Evolutionary conservation across 345 rosid genomes (phyloP), one percentile per base, ranked within the genome.

Genomic region (Bruguiera sexangula): DNA sequence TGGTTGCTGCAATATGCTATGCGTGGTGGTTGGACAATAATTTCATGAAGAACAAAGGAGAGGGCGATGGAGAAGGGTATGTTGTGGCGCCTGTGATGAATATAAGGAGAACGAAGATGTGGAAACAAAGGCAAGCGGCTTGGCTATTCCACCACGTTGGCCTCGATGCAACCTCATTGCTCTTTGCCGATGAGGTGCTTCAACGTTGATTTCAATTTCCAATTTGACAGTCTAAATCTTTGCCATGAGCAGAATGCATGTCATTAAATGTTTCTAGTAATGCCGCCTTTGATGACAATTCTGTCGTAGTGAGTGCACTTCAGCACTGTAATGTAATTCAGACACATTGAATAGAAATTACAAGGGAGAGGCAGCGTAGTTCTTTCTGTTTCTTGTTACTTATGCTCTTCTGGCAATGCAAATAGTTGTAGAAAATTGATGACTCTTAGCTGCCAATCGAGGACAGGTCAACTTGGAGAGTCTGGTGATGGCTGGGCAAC

Each of bases 181-280:
- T 88, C 66, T 88, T 88, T 77, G 83, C 87, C 1, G 85, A 88
- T 34, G 93, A 86, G 90, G 93, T 88, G 75, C 46, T 36, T 53
- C 21, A 15, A 27, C n/a, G n/a, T 22, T 15, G 8, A 15, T 56
- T 56, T 15, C 2, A 22, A 22, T 8, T 15, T 56, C 30, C 18
- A 56, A 24, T 56, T 56, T 43, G 50, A 43, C 18, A 21, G 10
- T 22, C 18, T 22, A 55, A 55, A 55, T 10, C 10, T 56, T 13
- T 43, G 4, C 50, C 50, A 43, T 43, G 50, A 43, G 15, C 18
- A 43, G 50, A 43, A 43, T 43, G 50, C 50, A 13, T 43, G 18
- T 43, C 50, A 3, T 11, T 43, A 43, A 13, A 43, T 3, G 50
- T 13, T 43, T 43, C 16, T 43, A 15, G 18, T 43, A 43, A 43